phyloP scores from a whole-genome alignment of 1,284 basidiomycete species.

The Phellinidium pouzarii region DNA sequence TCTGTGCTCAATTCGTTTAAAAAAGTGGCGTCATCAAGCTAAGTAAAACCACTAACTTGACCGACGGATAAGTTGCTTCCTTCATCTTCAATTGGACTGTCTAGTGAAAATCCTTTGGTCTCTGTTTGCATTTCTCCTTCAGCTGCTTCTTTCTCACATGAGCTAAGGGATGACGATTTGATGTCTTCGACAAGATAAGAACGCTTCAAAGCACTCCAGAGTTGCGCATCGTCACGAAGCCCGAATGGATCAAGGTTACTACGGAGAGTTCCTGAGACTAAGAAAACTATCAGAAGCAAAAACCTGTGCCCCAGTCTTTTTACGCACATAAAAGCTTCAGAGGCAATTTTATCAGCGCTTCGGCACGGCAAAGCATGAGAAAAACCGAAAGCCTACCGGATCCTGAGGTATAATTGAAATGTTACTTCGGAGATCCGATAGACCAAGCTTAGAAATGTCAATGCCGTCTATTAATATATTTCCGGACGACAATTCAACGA shows the following conservation, averaged over 20 bases:
- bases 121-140: constrained; percentile 35
- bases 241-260: constrained; percentile 81
- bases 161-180: constrained; percentile 24
- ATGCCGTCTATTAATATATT: constrained; percentile 60
- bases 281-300: constrained; percentile 17
- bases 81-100: constrained; percentile 79
- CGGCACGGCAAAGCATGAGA: background rate
- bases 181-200: constrained; percentile 62
- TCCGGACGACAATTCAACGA: constrained; percentile 62
- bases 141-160: constrained; percentile 19
- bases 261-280: constrained; percentile 74
- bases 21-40: background rate
- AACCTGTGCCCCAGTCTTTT: background rate
- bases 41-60: constrained; percentile 35
- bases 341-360: constrained; percentile 7
- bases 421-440: constrained; percentile 55
- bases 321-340: constrained; percentile 22
- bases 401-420: constrained; percentile 92
- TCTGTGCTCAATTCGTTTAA: constrained; percentile 31
- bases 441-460: constrained; percentile 61
- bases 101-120: constrained; percentile 64
- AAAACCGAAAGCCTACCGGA: constrained; percentile 43
- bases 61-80: constrained; percentile 77
- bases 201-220: constrained; percentile 80
- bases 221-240: constrained; percentile 62